phyloP scores from a whole-genome alignment of 2,329 filamentous ascomycete genomes.

The Exserohilum rostratum region DNA sequence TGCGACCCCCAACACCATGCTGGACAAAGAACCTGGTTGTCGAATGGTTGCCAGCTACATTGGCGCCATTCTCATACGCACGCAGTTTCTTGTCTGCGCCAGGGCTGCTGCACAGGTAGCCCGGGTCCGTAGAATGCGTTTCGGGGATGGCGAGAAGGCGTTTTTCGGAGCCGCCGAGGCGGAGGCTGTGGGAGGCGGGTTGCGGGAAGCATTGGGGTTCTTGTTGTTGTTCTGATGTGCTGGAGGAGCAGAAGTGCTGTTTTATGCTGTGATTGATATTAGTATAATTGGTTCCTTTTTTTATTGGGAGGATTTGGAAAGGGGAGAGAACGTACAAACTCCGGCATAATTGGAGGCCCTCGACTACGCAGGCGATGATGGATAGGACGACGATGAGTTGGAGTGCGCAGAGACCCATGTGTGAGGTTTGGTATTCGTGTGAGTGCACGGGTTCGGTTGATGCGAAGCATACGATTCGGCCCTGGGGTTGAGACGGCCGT shows the following conservation, averaged over 20 bases:
- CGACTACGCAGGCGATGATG: constrained; percentile 36
- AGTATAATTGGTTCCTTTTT: neutral
- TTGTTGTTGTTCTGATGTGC: neutral
- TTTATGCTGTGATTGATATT: neutral
- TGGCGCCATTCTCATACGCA: constrained; percentile 23
- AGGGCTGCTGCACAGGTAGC: constrained; percentile 21
- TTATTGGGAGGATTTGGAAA: neutral
- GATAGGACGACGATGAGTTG: constrained; percentile 36
- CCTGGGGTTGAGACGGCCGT: too few relatives aligned
- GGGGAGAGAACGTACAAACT: constrained; percentile 21
- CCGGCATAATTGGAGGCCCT: constrained; percentile 29
- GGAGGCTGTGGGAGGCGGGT: constrained; percentile 13
- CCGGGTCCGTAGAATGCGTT: neutral
- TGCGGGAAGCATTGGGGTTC: too few relatives aligned
- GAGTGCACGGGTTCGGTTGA: neutral
- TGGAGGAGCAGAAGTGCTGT: neutral
- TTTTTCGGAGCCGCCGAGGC: constrained; percentile 29
- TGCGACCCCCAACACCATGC: constrained; percentile 21
- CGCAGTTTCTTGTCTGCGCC: constrained; percentile 36
- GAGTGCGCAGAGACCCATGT: constrained; percentile 31
- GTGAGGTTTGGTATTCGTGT: constrained; percentile 31
- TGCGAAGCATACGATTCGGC: constrained; percentile 27
- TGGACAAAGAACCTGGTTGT: constrained; percentile 23
- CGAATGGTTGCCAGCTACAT: neutral
- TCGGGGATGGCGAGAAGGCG: constrained; percentile 27